These are phyloP conservation scores for Punica granatum DNA, from an alignment of 345 rosid genomes.

Conservation along the genomic window DNA sequence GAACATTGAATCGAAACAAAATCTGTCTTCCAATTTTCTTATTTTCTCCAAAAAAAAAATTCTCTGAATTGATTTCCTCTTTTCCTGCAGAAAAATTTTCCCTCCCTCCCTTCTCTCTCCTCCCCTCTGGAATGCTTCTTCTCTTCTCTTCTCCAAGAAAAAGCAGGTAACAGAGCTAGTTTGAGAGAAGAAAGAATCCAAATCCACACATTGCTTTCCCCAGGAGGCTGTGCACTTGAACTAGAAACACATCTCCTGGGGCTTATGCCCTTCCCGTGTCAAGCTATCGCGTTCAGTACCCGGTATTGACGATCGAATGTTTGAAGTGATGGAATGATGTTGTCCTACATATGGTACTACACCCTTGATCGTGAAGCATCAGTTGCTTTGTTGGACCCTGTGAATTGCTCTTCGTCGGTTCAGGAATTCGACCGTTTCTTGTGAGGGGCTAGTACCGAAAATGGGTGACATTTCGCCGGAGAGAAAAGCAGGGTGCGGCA, in stretches of 20 bases:
- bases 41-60: not conserved
- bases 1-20: constrained; percentile 1
- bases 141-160: not conserved
- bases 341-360: too few species aligned
- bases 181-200: not conserved
- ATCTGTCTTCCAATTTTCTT: not conserved
- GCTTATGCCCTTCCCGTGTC: not conserved
- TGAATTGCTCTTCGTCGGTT: not conserved
- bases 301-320: not conserved
- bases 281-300: not conserved
- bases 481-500: constrained; percentile 60
- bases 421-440: constrained; percentile 13
- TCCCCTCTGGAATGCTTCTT: not conserved
- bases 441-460: constrained; percentile 1
- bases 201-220: not conserved
- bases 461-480: constrained; percentile 41
- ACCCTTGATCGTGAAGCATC: too few species aligned
- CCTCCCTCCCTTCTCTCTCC: not conserved
- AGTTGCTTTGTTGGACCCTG: too few species aligned
- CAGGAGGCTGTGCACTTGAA: not conserved
- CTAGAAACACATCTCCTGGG: not conserved
- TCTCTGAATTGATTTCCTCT: not conserved
- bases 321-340: not conserved
- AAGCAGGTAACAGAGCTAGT: not conserved
- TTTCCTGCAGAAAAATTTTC: not conserved